Conservation (phyloP, 2,329 filamentous ascomycete species). For the Alternaria burnsii region DNA sequence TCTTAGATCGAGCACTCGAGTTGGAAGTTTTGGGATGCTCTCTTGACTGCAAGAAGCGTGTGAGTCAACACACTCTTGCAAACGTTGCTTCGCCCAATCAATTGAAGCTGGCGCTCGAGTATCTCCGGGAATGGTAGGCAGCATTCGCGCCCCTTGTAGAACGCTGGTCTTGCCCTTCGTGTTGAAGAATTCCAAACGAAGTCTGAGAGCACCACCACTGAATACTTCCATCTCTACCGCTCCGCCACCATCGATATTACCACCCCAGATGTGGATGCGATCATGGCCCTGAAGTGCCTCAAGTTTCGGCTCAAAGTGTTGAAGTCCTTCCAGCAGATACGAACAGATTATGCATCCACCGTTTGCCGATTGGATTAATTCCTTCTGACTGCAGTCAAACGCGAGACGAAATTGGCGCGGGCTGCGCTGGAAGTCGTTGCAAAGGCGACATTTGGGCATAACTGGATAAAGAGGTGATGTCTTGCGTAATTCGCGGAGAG, state of each 20-base stretch:
- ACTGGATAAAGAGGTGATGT: accelerated
- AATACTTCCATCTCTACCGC: not conserved
- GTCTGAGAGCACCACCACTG: not conserved
- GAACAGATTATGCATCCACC: not conserved
- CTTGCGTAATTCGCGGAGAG: not conserved
- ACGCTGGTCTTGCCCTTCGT: not conserved
- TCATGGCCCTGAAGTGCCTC: not conserved
- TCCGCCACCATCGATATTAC: not conserved
- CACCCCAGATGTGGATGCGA: too few relatives aligned
- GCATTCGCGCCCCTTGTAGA: too few relatives aligned
- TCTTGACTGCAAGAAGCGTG: too few relatives aligned
- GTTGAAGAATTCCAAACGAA: not conserved
- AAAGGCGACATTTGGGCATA: not conserved
- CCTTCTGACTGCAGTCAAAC: not conserved
- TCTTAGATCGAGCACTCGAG: not conserved
- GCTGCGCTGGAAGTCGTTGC: not conserved
- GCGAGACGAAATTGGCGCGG: not conserved
- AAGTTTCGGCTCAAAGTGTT: not conserved
- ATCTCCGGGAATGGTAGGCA: too few relatives aligned
- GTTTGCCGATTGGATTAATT: not conserved
- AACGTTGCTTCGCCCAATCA: too few relatives aligned
- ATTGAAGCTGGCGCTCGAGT: too few relatives aligned
- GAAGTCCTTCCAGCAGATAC: not conserved
- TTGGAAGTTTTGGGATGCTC: not conserved
- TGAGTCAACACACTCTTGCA: too few relatives aligned